Conservation (phyloP, 2,329 filamentous ascomycete genomes). For the Endothia cerciana region DNA sequence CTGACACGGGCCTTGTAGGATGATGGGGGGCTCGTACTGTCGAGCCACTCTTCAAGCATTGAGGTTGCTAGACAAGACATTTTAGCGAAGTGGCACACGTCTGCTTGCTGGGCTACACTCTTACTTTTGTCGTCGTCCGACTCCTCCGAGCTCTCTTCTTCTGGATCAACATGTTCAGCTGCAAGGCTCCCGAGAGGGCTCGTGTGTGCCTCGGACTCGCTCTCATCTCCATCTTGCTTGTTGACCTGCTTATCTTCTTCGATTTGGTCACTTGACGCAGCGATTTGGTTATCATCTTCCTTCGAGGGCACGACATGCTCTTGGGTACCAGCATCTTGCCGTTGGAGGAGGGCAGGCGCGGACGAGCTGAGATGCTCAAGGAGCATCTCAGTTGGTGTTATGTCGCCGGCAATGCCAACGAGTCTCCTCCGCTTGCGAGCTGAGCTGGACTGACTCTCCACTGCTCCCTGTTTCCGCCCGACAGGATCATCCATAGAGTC, state of each 20-base stretch:
- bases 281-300: neutral
- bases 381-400: constrained; percentile 21
- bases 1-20: constrained; percentile 6
- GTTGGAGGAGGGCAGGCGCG: neutral
- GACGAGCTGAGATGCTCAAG: constrained; percentile 22
- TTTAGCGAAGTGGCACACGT: neutral
- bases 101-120: neutral
- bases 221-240: neutral
- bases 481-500: neutral
- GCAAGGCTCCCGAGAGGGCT: neutral
- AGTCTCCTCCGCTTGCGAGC: neutral
- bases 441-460: neutral
- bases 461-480: neutral
- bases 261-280: neutral
- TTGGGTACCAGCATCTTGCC: neutral
- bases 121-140: constrained; percentile 10
- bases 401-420: neutral
- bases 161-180: neutral
- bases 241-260: neutral
- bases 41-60: neutral
- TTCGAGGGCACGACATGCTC: neutral
- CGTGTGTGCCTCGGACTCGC: neutral
- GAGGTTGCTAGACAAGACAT: neutral
- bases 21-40: neutral
- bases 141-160: neutral